Conservation (phyloP, 2,329 filamentous ascomycete species). For the Acrocalymma vagum region DNA sequence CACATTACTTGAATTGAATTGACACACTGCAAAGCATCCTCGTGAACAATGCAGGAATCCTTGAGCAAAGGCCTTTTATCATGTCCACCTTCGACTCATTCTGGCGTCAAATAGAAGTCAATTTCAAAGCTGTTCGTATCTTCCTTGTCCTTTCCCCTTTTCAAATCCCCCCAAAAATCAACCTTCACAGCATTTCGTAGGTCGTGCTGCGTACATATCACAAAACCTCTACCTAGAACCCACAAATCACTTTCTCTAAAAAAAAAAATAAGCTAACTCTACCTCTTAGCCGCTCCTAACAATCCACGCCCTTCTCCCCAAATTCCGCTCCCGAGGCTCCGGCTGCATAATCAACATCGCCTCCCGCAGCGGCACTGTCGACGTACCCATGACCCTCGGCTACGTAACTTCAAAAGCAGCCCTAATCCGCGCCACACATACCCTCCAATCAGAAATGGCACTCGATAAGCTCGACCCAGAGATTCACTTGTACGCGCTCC, state of each 20-base stretch:
- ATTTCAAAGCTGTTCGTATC: constrained; percentile 34
- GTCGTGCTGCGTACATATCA: too few relatives aligned
- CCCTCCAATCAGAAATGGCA: constrained; percentile 38
- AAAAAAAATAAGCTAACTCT: not conserved
- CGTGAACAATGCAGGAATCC: constrained; percentile 39
- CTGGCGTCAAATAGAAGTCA: constrained; percentile 42
- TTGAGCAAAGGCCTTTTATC: constrained; percentile 33
- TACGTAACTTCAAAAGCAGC: constrained; percentile 39
- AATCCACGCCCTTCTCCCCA: constrained; percentile 32
- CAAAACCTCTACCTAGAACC: too few relatives aligned
- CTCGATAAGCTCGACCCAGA: constrained; percentile 35
- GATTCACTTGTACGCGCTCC: constrained; percentile 39
- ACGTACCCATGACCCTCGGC: constrained; percentile 41
- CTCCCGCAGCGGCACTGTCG: constrained; percentile 35
- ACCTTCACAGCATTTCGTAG: too few relatives aligned
- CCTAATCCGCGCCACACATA: constrained; percentile 38
- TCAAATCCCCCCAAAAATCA: too few relatives aligned
- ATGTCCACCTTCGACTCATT: constrained; percentile 36
- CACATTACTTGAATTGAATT: not conserved
- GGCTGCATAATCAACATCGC: constrained; percentile 44
- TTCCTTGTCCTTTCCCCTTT: not conserved
- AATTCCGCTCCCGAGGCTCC: constrained; percentile 28
- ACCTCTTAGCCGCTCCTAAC: constrained; percentile 28
- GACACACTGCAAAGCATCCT: constrained; percentile 19
- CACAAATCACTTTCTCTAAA: too few relatives aligned